Percentiles rank a stretch among this genome's conserved stretches.
These are phyloP conservation scores for Fusarium subglutinans DNA, from an alignment of 2,329 filamentous ascomycete genomes.

Conservation along the genomic window DNA sequence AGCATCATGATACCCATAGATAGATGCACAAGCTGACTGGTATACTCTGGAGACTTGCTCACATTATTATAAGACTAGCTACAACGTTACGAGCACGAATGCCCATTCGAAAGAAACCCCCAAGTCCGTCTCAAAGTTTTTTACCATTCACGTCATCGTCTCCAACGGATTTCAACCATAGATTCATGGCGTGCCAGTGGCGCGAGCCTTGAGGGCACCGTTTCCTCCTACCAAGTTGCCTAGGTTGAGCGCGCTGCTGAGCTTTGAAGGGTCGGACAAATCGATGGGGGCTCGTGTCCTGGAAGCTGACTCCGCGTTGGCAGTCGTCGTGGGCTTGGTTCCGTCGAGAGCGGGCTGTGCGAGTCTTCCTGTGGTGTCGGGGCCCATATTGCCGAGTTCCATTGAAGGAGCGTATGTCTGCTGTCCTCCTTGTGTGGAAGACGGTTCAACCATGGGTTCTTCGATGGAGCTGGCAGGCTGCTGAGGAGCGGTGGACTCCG, in stretches of 20 bases:
- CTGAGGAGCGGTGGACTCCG: background rate
- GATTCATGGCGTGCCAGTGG: constrained; percentile 22
- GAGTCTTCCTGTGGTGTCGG: constrained; percentile 19
- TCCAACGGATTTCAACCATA: background rate
- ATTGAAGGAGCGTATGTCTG: constrained; percentile 25
- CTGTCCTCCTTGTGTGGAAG: constrained; percentile 2
- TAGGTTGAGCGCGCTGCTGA: constrained; percentile 56
- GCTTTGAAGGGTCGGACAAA: constrained; percentile 49
- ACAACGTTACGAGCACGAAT: constrained; percentile 27
- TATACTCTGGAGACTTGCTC: constrained; percentile 34
- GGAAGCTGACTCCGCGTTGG: constrained; percentile 33
- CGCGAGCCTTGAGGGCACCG: constrained; percentile 25
- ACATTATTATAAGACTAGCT: constrained; percentile 35
- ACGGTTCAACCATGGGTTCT: background rate
- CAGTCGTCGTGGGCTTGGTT: constrained; percentile 22
- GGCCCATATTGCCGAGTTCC: constrained; percentile 36
- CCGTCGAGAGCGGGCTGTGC: constrained; percentile 19
- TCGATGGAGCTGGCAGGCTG: background rate
- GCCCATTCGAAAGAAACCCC: constrained; percentile 19
- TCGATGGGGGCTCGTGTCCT: constrained; percentile 44
- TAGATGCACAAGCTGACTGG: constrained; percentile 11
- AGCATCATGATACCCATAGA: constrained; percentile 45
- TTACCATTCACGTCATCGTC: background rate
- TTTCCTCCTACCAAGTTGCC: constrained; percentile 50
- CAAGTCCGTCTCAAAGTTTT: constrained; percentile 3